Evolutionary conservation across 805 yeast species (phyloP).

Genomic region (Saccharomycopsis oosterbeekiorum): DNA sequence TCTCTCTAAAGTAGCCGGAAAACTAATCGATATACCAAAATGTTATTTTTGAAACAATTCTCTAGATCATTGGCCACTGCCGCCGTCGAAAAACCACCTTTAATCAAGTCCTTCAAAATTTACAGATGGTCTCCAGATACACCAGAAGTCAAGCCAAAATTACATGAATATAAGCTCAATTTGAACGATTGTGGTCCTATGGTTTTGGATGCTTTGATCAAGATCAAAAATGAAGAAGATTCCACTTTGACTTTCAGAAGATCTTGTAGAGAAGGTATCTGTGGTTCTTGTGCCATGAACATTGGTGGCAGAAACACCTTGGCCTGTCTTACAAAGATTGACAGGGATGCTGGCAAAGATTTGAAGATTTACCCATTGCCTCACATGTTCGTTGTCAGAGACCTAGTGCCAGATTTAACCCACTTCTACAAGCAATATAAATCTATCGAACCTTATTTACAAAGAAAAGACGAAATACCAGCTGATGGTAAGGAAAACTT

Average conservation of each 20-base stretch:
- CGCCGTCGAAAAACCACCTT: constrained; percentile 40
- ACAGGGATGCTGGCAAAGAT: constrained; percentile 62
- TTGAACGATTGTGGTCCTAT: constrained; percentile 93
- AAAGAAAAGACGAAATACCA: constrained; percentile 61
- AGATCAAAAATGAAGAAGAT: constrained; percentile 95
- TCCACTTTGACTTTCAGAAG: constrained; percentile 92
- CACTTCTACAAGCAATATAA: constrained; percentile 97
- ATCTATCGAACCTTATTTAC: constrained; percentile 94
- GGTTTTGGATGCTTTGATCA: constrained; percentile 90
- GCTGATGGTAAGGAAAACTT: constrained; percentile 88
- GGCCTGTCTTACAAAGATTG: constrained; percentile 93
- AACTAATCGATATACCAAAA: no score
- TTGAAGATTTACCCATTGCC: constrained; percentile 93
- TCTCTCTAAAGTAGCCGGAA: background rate
- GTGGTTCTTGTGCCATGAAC: constrained; percentile 99
- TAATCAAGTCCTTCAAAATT: constrained; percentile 76
- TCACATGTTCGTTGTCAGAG: constrained; percentile 96
- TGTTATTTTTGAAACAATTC: constrained; percentile 1
- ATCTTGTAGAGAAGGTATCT: constrained; percentile 98
- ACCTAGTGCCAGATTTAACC: constrained; percentile 94
- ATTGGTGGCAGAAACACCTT: constrained; percentile 95
- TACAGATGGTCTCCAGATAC: constrained; percentile 98
- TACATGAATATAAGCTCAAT: constrained; percentile 78
- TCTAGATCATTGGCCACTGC: constrained; percentile 33
- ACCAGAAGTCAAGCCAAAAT: constrained; percentile 82